phyloP scores from a whole-genome alignment of 805 yeast species.

The Lipomyces anomalus region DNA sequence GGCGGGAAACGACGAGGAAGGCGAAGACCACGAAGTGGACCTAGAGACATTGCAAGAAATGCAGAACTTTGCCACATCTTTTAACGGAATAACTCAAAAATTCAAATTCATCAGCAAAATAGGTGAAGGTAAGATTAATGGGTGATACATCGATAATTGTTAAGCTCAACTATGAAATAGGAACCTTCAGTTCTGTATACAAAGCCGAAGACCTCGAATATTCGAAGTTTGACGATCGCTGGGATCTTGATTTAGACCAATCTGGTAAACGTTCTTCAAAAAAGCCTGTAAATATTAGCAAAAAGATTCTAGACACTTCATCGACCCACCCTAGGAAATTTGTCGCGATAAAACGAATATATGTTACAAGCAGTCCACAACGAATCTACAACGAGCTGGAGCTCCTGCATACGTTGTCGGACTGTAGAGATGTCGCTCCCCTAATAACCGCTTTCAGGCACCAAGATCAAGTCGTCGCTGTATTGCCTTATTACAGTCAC shows the following conservation, averaged over 20 bases:
- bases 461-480: conserved; percentile 90
- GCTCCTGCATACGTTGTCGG: conserved; percentile 57
- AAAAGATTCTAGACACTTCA: background rate
- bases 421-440: conserved; percentile 72
- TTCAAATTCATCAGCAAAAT: conserved; percentile 52
- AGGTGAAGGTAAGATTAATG: conserved; percentile 41
- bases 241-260: conserved; percentile 31
- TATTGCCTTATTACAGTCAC: conserved; percentile 85
- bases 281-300: no score
- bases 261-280: conserved; percentile 33
- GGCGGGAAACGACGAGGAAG: conserved; percentile 16
- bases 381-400: conserved; percentile 85
- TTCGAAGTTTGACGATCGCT: conserved; percentile 34
- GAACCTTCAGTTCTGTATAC: conserved; percentile 59
- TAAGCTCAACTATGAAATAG: conserved; percentile 27
- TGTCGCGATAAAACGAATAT: conserved; percentile 89
- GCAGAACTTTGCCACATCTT: conserved; percentile 47
- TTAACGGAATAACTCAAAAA: conserved; percentile 47
- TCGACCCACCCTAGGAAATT: conserved; percentile 27
- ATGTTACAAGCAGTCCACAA: conserved; percentile 91
- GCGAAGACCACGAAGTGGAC: conserved; percentile 28
- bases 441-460: conserved; percentile 78
- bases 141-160: background rate
- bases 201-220: conserved; percentile 48
- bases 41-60: conserved; percentile 57